phyloP scores from a whole-genome alignment of 164 flowering plant species.

The Sedum album region DNA sequence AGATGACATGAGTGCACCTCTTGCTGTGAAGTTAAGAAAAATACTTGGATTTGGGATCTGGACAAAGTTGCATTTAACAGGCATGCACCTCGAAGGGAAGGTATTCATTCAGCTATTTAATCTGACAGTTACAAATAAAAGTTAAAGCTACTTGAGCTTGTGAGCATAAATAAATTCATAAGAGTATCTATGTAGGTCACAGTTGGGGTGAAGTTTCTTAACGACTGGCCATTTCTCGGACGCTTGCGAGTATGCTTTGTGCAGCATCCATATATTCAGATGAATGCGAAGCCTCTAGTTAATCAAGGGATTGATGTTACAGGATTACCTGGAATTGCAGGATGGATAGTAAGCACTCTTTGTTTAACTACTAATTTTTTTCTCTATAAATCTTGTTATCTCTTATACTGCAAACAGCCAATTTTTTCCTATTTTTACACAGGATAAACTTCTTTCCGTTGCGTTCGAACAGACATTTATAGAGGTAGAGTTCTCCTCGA shows the following conservation, averaged over 20 bases:
- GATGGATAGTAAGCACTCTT: conserved; percentile 69
- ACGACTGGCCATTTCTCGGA: conserved; percentile 73
- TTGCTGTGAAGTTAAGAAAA: conserved; percentile 71
- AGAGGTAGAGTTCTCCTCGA: conserved; percentile 45
- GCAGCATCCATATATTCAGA: conserved; percentile 93
- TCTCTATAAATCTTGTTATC: neutral
- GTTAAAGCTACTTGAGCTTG: neutral
- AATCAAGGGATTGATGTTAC: conserved; percentile 86
- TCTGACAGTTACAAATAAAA: neutral
- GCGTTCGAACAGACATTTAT: conserved; percentile 96
- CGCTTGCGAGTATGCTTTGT: conserved; percentile 89
- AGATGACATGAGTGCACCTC: conserved; percentile 89
- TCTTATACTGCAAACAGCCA: neutral
- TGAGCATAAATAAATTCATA: no score
- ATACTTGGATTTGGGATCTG: conserved; percentile 89
- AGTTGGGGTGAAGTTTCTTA: conserved; percentile 84
- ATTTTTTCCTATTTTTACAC: conserved; percentile 15
- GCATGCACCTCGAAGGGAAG: conserved; percentile 98
- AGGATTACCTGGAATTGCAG: conserved; percentile 91
- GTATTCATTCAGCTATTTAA: no score
- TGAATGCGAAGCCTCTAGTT: conserved; percentile 88
- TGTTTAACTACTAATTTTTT: no score
- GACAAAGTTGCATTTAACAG: conserved; percentile 80
- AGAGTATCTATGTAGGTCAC: conserved; percentile 43
- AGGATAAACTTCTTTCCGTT: no score